phyloP scores from a whole-genome alignment of 371 early-diverging fungal species.

The Mucor velutinosus region DNA sequence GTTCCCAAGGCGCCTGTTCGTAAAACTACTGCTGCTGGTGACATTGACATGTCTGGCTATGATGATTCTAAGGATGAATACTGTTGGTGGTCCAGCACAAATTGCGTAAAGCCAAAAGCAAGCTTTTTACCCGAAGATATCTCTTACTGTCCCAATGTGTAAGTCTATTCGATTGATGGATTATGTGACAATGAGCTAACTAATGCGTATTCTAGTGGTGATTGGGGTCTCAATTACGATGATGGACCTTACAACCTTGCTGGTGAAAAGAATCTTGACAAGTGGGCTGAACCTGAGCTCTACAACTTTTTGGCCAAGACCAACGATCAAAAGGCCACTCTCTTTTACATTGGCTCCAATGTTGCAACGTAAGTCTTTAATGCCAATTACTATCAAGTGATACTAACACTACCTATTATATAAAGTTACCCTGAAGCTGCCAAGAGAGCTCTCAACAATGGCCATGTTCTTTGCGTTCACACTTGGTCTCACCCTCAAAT shows the following conservation, averaged over 20 bases:
- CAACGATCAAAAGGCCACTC: slow-evolving; percentile 39
- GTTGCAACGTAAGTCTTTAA: too few species aligned
- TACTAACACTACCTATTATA: too few species aligned
- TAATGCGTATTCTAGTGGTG: slow-evolving; percentile 18
- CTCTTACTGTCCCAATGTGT: slow-evolving; percentile 41
- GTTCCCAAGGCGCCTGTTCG: slow-evolving; percentile 45
- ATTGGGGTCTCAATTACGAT: slow-evolving; percentile 56
- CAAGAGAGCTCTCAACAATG: slow-evolving; percentile 47
- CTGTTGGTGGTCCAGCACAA: slow-evolving; percentile 55
- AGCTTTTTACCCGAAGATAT: slow-evolving; percentile 46
- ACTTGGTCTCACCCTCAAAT: slow-evolving; percentile 66
- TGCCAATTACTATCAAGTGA: too few species aligned
- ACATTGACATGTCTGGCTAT: slow-evolving; percentile 23
- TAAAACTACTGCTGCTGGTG: slow-evolving; percentile 21
- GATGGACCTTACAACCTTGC: slow-evolving; percentile 50
- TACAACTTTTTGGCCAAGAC: slow-evolving; percentile 49
- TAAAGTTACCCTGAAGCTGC: slow-evolving; percentile 50
- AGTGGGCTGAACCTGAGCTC: slow-evolving; percentile 47
- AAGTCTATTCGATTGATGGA: too few species aligned
- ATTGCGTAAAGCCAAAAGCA: slow-evolving; percentile 47
- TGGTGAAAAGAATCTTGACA: slow-evolving; percentile 22
- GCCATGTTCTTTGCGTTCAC: slow-evolving; percentile 53
- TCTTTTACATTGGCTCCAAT: slow-evolving; percentile 53
- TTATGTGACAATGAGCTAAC: too few species aligned
- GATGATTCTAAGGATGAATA: slow-evolving; percentile 35